Percentiles rank a stretch among this genome's conserved stretches.
These are phyloP conservation scores for Diversispora epigaea DNA, from an alignment of 192 early-diverging fungal species.

Conservation along the genomic window DNA sequence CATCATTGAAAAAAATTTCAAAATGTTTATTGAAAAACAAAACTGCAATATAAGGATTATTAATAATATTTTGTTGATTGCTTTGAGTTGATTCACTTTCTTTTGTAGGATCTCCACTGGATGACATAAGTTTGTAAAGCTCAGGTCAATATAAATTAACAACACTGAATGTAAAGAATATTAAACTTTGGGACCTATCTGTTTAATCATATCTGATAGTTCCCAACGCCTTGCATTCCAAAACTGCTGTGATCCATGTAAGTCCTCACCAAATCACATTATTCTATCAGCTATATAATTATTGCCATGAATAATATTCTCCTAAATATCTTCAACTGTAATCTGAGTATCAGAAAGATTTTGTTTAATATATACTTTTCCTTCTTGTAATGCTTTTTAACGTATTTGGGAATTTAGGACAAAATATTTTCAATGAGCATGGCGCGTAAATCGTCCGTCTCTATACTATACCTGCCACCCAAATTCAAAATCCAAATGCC, in stretches of 20 bases:
- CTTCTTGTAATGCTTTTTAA: too few relatives aligned
- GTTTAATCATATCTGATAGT: conserved; percentile 7
- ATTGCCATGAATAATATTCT: too few relatives aligned
- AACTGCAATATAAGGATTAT: conserved; percentile 14
- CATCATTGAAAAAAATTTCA: conserved; percentile 9
- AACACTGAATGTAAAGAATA: conserved; percentile 10
- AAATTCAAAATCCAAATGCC: too few relatives aligned
- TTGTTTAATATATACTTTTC: too few relatives aligned
- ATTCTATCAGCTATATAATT: too few relatives aligned
- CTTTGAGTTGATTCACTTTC: not conserved
- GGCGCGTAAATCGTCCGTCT: too few relatives aligned
- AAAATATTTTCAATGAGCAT: too few relatives aligned
- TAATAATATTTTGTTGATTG: not conserved
- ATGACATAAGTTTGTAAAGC: not conserved
- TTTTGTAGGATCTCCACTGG: not conserved
- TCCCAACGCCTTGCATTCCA: not conserved
- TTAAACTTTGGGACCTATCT: not conserved
- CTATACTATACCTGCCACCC: too few relatives aligned
- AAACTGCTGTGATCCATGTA: not conserved
- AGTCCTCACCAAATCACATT: not conserved
- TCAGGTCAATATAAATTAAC: conserved; percentile 3
- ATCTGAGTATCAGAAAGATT: not conserved
- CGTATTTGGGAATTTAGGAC: too few relatives aligned
- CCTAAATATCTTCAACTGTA: not conserved
- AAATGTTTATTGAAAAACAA: conserved; percentile 8